phyloP scores from a whole-genome alignment of 192 early-diverging fungal genomes.

The Coemansia sp. region DNA sequence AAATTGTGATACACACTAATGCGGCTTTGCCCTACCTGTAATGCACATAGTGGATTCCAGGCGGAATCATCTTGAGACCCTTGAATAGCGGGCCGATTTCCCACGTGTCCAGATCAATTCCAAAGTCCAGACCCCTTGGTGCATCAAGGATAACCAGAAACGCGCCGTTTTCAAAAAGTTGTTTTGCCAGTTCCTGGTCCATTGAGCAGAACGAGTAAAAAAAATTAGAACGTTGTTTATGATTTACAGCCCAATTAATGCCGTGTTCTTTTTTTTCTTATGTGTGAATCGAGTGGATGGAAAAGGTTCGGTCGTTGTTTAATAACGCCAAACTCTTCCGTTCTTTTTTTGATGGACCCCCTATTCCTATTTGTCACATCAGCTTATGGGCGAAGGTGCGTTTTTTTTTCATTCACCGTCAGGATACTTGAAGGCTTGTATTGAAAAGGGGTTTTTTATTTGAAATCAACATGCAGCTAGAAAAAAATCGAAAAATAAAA shows the following conservation, averaged over 20 bases:
- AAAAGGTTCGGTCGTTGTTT: no score
- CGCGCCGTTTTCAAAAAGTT: slow-evolving; percentile 75
- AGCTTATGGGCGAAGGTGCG: no score
- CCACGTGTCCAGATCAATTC: slow-evolving; percentile 91
- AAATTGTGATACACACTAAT: background rate
- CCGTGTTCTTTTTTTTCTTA: no score
- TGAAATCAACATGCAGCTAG: background rate
- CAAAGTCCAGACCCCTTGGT: slow-evolving; percentile 80
- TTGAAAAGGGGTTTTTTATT: background rate
- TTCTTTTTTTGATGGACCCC: no score
- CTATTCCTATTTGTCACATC: no score
- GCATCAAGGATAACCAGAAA: slow-evolving; percentile 81
- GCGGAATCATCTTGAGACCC: slow-evolving; percentile 91
- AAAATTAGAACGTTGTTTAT: background rate
- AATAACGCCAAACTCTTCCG: no score
- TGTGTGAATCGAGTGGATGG: no score
- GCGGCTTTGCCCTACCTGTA: slow-evolving; percentile 63
- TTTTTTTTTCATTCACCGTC: background rate
- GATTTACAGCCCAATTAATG: no score
- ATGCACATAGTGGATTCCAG: slow-evolving; percentile 91
- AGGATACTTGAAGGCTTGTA: background rate
- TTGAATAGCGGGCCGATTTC: slow-evolving; percentile 86
- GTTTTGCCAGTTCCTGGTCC: slow-evolving; percentile 81
- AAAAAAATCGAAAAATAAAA: background rate
- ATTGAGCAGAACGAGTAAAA: slow-evolving; percentile 37